phyloP scores from a whole-genome alignment of 805 yeast species.

The Starmerella apis region DNA sequence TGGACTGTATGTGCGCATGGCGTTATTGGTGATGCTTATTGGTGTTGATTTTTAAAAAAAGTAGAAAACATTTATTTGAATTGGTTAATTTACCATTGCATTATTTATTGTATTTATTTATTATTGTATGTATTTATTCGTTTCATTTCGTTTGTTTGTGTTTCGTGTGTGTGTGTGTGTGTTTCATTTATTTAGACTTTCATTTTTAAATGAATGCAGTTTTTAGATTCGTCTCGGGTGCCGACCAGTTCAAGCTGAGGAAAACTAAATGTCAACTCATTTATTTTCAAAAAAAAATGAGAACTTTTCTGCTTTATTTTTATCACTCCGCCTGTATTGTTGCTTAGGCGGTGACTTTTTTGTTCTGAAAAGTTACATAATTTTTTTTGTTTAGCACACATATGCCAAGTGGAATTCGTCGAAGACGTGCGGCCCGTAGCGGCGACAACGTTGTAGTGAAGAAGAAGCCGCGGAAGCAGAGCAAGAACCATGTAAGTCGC shows the following conservation, averaged over 20 bases:
- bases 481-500: slow-evolving; percentile 36
- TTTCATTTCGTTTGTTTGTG: slow-evolving; percentile 12
- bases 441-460: slow-evolving; percentile 47
- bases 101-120: slow-evolving; percentile 6
- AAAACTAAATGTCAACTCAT: too few species aligned
- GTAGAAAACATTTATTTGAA: background rate
- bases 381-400: slow-evolving; percentile 6
- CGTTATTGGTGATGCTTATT: slow-evolving; percentile 92
- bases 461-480: slow-evolving; percentile 59
- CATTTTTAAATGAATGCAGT: background rate
- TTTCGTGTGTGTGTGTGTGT: slow-evolving; percentile 3
- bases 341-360: too few species aligned
- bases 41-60: slow-evolving; percentile 68
- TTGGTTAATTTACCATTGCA: slow-evolving; percentile 10
- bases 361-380: slow-evolving; percentile 2
- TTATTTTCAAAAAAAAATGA: too few species aligned
- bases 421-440: slow-evolving; percentile 71
- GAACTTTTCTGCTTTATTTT: too few species aligned
- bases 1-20: slow-evolving; percentile 98
- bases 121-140: slow-evolving; percentile 2
- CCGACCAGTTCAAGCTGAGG: too few species aligned
- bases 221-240: too few species aligned
- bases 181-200: background rate
- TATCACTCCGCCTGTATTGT: too few species aligned
- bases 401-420: slow-evolving; percentile 52